These are phyloP conservation scores for Colletotrichum falcatum DNA, from an alignment of 2,329 filamentous ascomycete species.

Conservation along the genomic window DNA sequence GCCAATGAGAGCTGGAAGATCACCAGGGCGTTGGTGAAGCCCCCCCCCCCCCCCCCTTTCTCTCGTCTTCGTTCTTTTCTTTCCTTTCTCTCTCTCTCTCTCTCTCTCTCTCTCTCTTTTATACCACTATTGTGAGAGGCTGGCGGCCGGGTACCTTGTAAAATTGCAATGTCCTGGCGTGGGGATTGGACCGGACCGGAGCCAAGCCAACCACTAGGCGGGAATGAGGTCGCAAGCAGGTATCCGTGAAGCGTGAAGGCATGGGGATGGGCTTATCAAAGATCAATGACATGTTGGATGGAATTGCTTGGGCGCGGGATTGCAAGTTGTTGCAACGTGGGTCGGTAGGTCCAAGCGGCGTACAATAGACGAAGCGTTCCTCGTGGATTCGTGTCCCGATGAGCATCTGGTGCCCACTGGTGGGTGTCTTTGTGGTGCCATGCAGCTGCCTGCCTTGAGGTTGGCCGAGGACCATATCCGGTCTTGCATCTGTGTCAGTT, in stretches of 20 bases:
- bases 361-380: slow-evolving; percentile 12
- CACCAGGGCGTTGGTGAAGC: neutral
- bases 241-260: neutral
- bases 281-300: neutral
- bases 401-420: neutral
- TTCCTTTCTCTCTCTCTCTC: neutral
- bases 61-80: neutral
- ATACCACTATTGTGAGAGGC: neutral
- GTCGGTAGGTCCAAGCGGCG: neutral
- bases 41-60: neutral
- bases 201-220: slow-evolving; percentile 7
- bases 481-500: slow-evolving; percentile 10
- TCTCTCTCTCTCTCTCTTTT: neutral
- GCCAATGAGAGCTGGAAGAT: neutral
- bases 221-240: neutral
- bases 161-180: neutral
- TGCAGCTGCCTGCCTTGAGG: neutral
- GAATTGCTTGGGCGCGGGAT: neutral
- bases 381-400: neutral
- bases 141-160: neutral
- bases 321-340: neutral
- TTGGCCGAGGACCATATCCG: slow-evolving; percentile 1
- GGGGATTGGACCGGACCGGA: neutral
- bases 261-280: neutral
- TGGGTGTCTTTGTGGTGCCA: neutral